Percentiles rank a stretch among this genome's conserved stretches.
These are phyloP conservation scores for Hypoxylon sp. DNA, from an alignment of 2,329 filamentous ascomycete genomes.

Conservation along the genomic window DNA sequence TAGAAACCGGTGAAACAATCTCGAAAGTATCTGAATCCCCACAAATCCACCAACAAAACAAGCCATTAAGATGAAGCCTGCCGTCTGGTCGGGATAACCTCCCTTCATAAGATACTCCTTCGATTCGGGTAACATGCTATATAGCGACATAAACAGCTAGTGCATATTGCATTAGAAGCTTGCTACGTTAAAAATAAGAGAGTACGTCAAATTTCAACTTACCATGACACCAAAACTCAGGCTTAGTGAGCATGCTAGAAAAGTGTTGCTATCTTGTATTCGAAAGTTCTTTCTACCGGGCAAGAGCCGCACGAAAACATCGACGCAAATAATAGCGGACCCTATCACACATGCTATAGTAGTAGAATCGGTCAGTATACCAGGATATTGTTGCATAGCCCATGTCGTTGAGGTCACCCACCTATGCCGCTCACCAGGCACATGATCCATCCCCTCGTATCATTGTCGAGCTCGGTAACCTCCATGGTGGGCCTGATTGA, in stretches of 20 bases:
- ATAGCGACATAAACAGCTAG: slow-evolving; percentile 91
- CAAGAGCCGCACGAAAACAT: slow-evolving; percentile 80
- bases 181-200: not conserved
- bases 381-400: slow-evolving; percentile 11
- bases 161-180: slow-evolving; percentile 12
- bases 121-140: slow-evolving; percentile 92
- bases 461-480: slow-evolving; percentile 73
- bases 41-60: slow-evolving; percentile 81
- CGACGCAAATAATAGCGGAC: slow-evolving; percentile 88
- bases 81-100: slow-evolving; percentile 75
- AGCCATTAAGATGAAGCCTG: slow-evolving; percentile 77
- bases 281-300: slow-evolving; percentile 83
- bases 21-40: slow-evolving; percentile 81
- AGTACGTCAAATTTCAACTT: slow-evolving; percentile 51
- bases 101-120: slow-evolving; percentile 81
- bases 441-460: slow-evolving; percentile 95
- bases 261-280: slow-evolving; percentile 90
- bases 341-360: slow-evolving; percentile 76
- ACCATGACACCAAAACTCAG: slow-evolving; percentile 98
- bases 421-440: slow-evolving; percentile 83
- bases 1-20: slow-evolving; percentile 79
- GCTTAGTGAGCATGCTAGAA: slow-evolving; percentile 89
- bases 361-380: slow-evolving; percentile 28
- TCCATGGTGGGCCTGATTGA: slow-evolving; percentile 57
- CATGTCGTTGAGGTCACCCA: slow-evolving; percentile 57